A percentile compares a stretch with the other conserved stretches of the same genome.
Conservation (phyloP, 352 stramenopile genomes). For the Globisporangium heterothallicum region DNA sequence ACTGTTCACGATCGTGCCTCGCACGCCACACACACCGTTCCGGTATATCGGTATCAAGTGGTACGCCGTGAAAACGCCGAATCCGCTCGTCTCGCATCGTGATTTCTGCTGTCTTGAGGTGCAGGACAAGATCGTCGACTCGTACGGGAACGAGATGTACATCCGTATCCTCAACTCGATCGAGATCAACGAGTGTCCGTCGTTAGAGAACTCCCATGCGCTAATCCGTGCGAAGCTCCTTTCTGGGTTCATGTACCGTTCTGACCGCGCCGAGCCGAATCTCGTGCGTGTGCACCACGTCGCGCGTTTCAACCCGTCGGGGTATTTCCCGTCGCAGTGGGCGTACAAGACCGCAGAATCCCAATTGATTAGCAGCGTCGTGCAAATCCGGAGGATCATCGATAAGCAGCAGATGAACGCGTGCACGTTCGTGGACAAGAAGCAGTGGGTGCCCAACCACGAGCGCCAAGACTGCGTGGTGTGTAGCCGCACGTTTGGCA, state of each 20-base stretch:
- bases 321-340: conserved; percentile 79
- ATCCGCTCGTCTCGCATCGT: conserved; percentile 71
- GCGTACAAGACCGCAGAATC: conserved; percentile 81
- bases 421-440: conserved; percentile 79
- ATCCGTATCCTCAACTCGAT: conserved; percentile 80
- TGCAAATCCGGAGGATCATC: conserved; percentile 75
- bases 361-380: conserved; percentile 69
- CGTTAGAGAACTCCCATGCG: conserved; percentile 80
- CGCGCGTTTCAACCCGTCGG: conserved; percentile 59
- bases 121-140: conserved; percentile 81
- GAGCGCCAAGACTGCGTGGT: conserved; percentile 67
- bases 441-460: conserved; percentile 77
- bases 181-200: conserved; percentile 73
- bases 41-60: conserved; percentile 87
- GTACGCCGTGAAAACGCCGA: conserved; percentile 81
- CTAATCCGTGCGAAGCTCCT: conserved; percentile 83
- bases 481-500: conserved; percentile 65
- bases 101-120: conserved; percentile 86
- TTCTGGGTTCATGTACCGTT: conserved; percentile 73
- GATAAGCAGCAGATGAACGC: conserved; percentile 86
- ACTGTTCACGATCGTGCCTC: conserved; percentile 70
- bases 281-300: conserved; percentile 78
- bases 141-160: conserved; percentile 81
- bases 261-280: conserved; percentile 59
- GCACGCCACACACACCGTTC: conserved; percentile 61